Conservation (phyloP, 352 stramenopile genomes). For the Globisporangium solare region DNA sequence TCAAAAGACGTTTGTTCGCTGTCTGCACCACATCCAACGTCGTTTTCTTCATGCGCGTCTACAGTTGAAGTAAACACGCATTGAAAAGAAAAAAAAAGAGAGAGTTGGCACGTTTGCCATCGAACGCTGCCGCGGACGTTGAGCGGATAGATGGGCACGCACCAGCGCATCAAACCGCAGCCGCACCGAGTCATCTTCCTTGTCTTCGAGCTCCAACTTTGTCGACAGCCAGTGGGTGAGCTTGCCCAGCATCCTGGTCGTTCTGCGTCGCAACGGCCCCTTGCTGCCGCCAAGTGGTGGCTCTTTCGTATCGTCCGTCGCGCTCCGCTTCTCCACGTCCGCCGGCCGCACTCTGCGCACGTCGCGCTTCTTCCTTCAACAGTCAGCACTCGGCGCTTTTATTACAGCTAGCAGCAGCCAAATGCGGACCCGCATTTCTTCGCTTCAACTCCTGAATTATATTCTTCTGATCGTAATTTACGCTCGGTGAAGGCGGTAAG, state of each 20-base stretch:
- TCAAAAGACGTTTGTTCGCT: conserved; percentile 19
- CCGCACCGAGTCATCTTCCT: conserved; percentile 42
- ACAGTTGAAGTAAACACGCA: conserved; percentile 8
- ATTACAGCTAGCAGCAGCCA: conserved; percentile 1
- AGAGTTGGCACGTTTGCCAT: no score
- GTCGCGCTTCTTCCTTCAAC: no score
- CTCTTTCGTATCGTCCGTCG: no score
- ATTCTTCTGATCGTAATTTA: background rate
- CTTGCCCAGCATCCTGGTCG: conserved; percentile 43
- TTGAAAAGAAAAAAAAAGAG: no score
- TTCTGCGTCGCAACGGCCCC: background rate
- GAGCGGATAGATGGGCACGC: conserved; percentile 6
- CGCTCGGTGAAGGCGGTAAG: background rate
- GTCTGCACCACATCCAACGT: conserved; percentile 51
- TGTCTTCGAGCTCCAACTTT: conserved; percentile 53
- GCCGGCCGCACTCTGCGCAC: no score
- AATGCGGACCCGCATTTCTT: background rate
- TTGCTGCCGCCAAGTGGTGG: no score
- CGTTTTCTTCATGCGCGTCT: conserved; percentile 68
- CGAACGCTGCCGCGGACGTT: no score
- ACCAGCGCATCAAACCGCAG: conserved; percentile 65
- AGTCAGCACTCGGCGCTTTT: no score
- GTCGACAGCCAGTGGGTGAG: conserved; percentile 64
- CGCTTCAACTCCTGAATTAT: background rate
- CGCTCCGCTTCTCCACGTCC: no score